Base-by-base conservation (phyloP, 495 filamentous ascomycete genomes). In the Neurospora sp. region DNA sequence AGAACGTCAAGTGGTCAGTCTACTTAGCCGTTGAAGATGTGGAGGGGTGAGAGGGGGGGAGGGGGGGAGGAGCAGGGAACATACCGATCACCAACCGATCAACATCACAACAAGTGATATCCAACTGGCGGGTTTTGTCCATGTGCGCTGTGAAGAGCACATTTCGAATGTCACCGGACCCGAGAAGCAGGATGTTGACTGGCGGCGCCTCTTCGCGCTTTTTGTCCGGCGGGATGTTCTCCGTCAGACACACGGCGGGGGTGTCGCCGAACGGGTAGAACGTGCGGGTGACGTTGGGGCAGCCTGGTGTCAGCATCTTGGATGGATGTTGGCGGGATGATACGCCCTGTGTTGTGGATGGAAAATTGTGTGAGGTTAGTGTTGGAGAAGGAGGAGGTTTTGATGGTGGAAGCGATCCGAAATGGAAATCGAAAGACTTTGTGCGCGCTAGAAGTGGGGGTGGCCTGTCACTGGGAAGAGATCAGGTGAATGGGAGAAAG, bases 41-140 rank as follows among this genome's bases (percentile, higher is more conserved):
- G 46, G 10, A 49, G 44, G 5, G 41, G 42, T 8, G 18, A n/a
- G 18, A n/a, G 2, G 6, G 2, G 18, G 3, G 4, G 42, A 12
- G 4, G 23, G 23, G 14, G 35, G 20, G n/a, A n/a, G n/a, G n/a
- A n/a, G n/a, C n/a, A n/a, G 12, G 71, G 14, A 70, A 41, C 73
- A 62, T 14, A 81, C 80, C 80, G 20, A 81, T 77, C 38, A 81
- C 69, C 3, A 74, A 75, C 9, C 69, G 38, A 7, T 80, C 76
- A 11, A 70, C 70, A 72, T 81, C 80, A 31, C 79, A 80, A 23
- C 76, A 79, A 3, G 80, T 82, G 41, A 81, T 75, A 54, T 81
- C 80, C 54, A 82, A 70, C 12, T 72, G 73, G 73, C 79, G 74
- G 9, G 75, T 54, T 23, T 12, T 54, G 71, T 38, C 54, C 78